These are phyloP conservation scores for Aegilops sharonensis DNA, from an alignment of 176 grass and related monocot genomes.

Conservation along the genomic window DNA sequence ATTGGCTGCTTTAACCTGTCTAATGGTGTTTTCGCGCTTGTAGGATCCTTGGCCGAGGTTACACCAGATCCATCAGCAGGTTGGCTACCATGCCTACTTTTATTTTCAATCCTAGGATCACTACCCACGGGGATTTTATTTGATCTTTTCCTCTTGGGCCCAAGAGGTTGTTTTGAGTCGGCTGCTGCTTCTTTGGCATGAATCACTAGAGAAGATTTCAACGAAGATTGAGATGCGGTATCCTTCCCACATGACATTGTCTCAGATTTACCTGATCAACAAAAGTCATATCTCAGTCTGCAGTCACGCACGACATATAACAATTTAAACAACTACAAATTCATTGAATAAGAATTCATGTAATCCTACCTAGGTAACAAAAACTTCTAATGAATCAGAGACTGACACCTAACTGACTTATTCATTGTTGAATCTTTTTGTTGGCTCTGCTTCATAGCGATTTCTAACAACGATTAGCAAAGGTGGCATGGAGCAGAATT, in stretches of 20 bases:
- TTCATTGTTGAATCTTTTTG: conserved; percentile 22
- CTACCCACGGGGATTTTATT: conserved; percentile 30
- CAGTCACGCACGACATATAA: neutral
- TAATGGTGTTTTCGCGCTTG: conserved; percentile 68
- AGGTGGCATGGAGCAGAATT: neutral
- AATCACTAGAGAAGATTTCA: conserved; percentile 21
- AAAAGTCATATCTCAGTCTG: conserved; percentile 1
- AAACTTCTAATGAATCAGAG: conserved; percentile 15
- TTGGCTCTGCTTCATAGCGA: neutral
- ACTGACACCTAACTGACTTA: neutral
- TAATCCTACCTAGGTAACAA: neutral
- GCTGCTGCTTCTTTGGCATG: conserved; percentile 44
- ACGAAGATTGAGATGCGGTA: conserved; percentile 19
- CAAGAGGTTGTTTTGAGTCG: conserved; percentile 45
- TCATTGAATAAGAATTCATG: conserved; percentile 4
- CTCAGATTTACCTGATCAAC: conserved; percentile 50
- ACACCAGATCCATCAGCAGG: conserved; percentile 73
- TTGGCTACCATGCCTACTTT: conserved; percentile 55
- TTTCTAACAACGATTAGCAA: conserved; percentile 18
- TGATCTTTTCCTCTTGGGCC: conserved; percentile 60
- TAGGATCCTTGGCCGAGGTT: conserved; percentile 87
- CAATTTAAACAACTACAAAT: conserved; percentile 13
- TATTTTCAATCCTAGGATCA: conserved; percentile 44
- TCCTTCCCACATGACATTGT: conserved; percentile 26
- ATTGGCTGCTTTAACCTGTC: conserved; percentile 88